These are phyloP conservation scores for Rhypophila decipiens DNA, from an alignment of 495 filamentous ascomycete species.

Conservation along the genomic window DNA sequence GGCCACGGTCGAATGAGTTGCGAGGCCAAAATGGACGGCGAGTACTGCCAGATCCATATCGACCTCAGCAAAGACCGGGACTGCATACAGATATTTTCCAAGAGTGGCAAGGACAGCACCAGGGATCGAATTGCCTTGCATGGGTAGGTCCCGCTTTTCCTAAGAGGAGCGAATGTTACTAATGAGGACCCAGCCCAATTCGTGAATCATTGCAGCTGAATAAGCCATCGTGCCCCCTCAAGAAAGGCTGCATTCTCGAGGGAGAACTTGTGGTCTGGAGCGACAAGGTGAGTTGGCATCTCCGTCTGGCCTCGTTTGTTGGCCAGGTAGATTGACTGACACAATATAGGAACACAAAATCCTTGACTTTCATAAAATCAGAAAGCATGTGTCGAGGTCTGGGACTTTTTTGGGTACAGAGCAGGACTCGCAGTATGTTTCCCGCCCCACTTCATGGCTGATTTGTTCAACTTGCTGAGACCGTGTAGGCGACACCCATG, in stretches of 20 bases:
- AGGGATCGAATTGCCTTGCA: conserved; percentile 57
- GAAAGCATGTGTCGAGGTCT: conserved; percentile 70
- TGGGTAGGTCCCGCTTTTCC: conserved; percentile 27
- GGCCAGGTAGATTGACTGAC: conserved; percentile 1
- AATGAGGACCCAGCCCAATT: conserved; percentile 32
- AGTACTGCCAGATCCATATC: conserved; percentile 84
- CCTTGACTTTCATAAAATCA: conserved; percentile 69
- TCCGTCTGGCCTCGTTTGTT: background rate
- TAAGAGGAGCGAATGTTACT: conserved; percentile 1
- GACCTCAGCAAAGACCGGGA: conserved; percentile 49
- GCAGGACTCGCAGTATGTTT: conserved; percentile 58
- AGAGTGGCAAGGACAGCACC: conserved; percentile 86
- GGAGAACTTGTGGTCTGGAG: conserved; percentile 77
- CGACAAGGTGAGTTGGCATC: conserved; percentile 38
- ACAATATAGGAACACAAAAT: conserved; percentile 40
- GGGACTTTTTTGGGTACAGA: conserved; percentile 62
- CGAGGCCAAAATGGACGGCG: conserved; percentile 81
- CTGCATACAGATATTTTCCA: conserved; percentile 76
- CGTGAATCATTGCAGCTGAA: conserved; percentile 53
- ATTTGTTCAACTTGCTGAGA: background rate
- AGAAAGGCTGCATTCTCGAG: conserved; percentile 64
- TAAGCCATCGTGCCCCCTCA: conserved; percentile 48
- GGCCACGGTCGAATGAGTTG: conserved; percentile 56
- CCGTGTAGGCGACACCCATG: conserved; percentile 49
- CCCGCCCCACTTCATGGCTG: background rate